Conservation (phyloP, 1,284 basidiomycete genomes). For the Fistulinella cinereoalba region DNA sequence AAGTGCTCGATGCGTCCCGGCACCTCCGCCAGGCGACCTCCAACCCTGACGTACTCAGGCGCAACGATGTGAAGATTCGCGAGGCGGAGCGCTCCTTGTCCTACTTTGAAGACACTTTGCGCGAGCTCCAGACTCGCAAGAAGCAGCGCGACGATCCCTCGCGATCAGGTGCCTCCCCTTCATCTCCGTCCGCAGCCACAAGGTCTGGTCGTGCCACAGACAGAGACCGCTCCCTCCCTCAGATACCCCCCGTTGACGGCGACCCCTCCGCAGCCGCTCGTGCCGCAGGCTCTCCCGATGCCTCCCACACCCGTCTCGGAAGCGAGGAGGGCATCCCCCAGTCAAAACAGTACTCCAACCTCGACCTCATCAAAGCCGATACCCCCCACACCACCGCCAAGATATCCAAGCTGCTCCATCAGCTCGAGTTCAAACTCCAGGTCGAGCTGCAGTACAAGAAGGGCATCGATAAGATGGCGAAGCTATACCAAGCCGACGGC, state of each 20-base stretch:
- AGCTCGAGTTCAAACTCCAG: conserved; percentile 98
- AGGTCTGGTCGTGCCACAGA: conserved; percentile 24
- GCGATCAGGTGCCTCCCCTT: conserved; percentile 43
- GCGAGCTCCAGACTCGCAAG: conserved; percentile 79
- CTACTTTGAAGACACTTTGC: conserved; percentile 86
- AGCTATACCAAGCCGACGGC: conserved; percentile 90
- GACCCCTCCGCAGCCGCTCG: conserved; percentile 37
- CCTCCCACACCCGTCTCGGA: conserved; percentile 29
- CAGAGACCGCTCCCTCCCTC: conserved; percentile 44
- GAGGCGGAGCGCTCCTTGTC: conserved; percentile 83
- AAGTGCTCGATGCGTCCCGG: conserved; percentile 85
- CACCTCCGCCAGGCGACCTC: conserved; percentile 78
- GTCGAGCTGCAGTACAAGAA: conserved; percentile 98
- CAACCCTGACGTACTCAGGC: conserved; percentile 83
- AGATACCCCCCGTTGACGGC: too few species aligned
- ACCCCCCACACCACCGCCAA: conserved; percentile 95
- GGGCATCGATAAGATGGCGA: conserved; percentile 99
- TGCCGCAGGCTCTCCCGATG: conserved; percentile 27
- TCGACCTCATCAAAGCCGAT: conserved; percentile 97
- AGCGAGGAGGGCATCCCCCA: conserved; percentile 46
- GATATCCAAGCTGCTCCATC: conserved; percentile 97
- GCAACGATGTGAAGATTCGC: conserved; percentile 83
- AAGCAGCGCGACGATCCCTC: conserved; percentile 54
- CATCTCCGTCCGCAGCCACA: conserved; percentile 24
- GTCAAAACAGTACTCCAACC: conserved; percentile 67